Conservation (phyloP, 2,329 filamentous ascomycete genomes). For the Diaporthe nobilis region DNA sequence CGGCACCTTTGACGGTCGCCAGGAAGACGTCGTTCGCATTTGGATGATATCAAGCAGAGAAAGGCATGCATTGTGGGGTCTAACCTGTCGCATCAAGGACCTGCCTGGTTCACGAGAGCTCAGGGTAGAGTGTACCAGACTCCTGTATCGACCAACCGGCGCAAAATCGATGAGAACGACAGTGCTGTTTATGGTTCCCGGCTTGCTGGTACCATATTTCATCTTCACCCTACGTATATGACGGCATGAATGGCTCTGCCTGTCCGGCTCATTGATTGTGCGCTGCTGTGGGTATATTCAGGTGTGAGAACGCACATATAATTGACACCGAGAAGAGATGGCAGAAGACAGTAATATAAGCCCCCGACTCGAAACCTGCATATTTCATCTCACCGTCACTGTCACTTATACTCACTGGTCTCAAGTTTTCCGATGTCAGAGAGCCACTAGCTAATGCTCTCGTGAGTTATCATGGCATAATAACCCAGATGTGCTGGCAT, state of each 20-base stretch:
- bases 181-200: neutral
- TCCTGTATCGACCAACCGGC: neutral
- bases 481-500: neutral
- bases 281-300: neutral
- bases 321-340: neutral
- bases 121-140: neutral
- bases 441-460: neutral
- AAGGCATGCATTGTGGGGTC: neutral
- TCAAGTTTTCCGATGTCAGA: neutral
- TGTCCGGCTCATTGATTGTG: neutral
- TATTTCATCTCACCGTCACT: neutral
- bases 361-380: neutral
- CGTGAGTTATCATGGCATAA: neutral
- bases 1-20: neutral
- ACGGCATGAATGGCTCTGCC: neutral
- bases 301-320: neutral
- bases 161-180: neutral
- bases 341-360: neutral
- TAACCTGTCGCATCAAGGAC: too few species aligned
- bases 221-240: neutral
- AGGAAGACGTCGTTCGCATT: neutral
- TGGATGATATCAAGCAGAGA: neutral
- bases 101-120: too few species aligned
- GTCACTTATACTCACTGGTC: neutral
- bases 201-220: neutral